Base-by-base conservation (phyloP, 164 flowering plant species). In the Nelumbo lutea region DNA sequence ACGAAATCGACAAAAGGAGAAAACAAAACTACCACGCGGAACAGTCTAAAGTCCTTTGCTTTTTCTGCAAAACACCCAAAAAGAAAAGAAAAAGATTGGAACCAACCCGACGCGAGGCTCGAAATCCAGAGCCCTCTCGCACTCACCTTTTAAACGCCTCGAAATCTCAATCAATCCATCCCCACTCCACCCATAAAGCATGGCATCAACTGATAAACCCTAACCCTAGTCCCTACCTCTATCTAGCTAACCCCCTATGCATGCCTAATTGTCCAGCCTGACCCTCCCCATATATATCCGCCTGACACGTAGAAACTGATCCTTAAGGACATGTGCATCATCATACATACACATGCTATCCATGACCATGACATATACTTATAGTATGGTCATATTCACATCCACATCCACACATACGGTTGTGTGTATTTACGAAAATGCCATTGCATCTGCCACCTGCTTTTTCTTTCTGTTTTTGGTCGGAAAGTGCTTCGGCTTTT, bases 51-150 rank as follows among this genome's bases (percentile, higher is more conserved):
- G 40, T 39, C 61, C 50, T 46, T 55, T 65, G 60, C 39, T n/a
- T 40, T 59, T 8, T 27, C 62, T 59, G 61, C 57, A 71, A 65
- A 68, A 41, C 8, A 68, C 27, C 27, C 27, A 27, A 27, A 27
- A 66, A 67, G 38, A 56, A 38, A 41, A 72, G n/a, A 14, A 40
- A 13, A 40, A 59, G 52, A n/a, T 38, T 39, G 8, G 3, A 38
- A 40, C 7, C 5, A 60, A 8, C 9, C 11, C 5, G 27, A 42
- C 68, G 9, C 68, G 65, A 51, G 64, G 69, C 69, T 65, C 74
- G 68, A 76, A 69, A 72, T 6, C 53, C 59, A 56, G 70, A 40
- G 70, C 68, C 73, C 27, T 76, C 66, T 66, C 65, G 69, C 66
- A 72, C 48, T 68, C 66, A 58, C 27, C 72, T 61, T 66, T 61